phyloP scores from a whole-genome alignment of 306 rosid species.

The Leucaena leucocephala region DNA sequence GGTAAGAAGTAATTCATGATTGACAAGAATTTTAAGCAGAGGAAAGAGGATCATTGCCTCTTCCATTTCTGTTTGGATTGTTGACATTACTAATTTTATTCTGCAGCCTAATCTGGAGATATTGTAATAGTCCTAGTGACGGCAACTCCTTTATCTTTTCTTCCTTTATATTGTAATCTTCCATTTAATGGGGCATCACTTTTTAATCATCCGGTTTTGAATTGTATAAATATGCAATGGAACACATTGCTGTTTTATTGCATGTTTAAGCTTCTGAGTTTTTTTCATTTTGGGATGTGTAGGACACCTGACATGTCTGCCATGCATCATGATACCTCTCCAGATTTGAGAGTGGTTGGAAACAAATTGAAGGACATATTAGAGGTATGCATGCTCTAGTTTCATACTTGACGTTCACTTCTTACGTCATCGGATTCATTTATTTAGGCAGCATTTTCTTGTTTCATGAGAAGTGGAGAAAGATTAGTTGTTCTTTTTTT shows the following conservation, averaged over 20 bases:
- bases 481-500: conserved; percentile 24
- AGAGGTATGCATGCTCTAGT: conserved; percentile 55
- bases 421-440: not conserved
- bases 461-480: not conserved
- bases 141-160: not conserved
- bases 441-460: not conserved
- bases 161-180: not conserved
- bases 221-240: conserved; percentile 23
- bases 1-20: not conserved
- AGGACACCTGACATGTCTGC: conserved; percentile 96
- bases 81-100: not conserved
- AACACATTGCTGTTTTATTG: conserved; percentile 8
- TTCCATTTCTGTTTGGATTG: not conserved
- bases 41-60: not conserved
- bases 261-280: conserved; percentile 6
- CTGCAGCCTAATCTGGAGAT: not conserved
- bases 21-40: not conserved
- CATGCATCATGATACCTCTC: conserved; percentile 84
- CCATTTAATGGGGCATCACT: no score
- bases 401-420: not conserved
- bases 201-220: conserved; percentile 22
- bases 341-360: conserved; percentile 81
- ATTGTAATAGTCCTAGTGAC: not conserved
- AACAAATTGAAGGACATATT: conserved; percentile 71
- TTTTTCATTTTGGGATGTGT: conserved; percentile 29